A percentile compares a stretch with the other conserved stretches of the same genome.
These are phyloP conservation scores for Astraeus odoratus DNA, from an alignment of 768 basidiomycete genomes.

Conservation along the genomic window DNA sequence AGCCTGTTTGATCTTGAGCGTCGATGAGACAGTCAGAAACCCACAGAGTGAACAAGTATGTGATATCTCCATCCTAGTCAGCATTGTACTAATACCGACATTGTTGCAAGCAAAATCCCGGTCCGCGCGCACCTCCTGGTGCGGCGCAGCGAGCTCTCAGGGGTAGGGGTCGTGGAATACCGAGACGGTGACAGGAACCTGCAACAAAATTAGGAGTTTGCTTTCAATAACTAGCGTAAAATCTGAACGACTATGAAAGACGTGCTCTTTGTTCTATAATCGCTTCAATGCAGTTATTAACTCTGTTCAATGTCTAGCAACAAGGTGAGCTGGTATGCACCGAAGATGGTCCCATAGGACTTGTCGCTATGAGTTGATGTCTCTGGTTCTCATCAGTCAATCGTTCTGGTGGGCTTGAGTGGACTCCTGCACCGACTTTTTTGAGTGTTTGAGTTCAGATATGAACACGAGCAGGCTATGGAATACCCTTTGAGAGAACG, in stretches of 20 bases:
- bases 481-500: too few species aligned
- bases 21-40: conserved; percentile 96
- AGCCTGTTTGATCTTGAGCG: conserved; percentile 89
- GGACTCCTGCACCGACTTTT: too few species aligned
- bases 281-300: too few species aligned
- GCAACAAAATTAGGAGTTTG: conserved; percentile 4
- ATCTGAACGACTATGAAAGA: neutral
- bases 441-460: too few species aligned
- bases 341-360: too few species aligned
- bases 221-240: too few species aligned
- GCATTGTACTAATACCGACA: conserved; percentile 13
- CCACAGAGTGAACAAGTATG: conserved; percentile 90
- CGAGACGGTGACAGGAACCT: conserved; percentile 43
- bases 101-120: conserved; percentile 55
- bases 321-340: too few species aligned
- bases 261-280: neutral
- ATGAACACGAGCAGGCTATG: too few species aligned
- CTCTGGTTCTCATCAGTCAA: too few species aligned
- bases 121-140: conserved; percentile 92
- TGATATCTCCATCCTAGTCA: conserved; percentile 9
- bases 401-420: too few species aligned
- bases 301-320: too few species aligned
- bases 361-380: too few species aligned
- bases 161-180: conserved; percentile 81
- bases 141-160: conserved; percentile 78